Evolutionary conservation across 73 alveolate genomes (phyloP).

Genomic region (Tetrahymena malaccensis): DNA sequence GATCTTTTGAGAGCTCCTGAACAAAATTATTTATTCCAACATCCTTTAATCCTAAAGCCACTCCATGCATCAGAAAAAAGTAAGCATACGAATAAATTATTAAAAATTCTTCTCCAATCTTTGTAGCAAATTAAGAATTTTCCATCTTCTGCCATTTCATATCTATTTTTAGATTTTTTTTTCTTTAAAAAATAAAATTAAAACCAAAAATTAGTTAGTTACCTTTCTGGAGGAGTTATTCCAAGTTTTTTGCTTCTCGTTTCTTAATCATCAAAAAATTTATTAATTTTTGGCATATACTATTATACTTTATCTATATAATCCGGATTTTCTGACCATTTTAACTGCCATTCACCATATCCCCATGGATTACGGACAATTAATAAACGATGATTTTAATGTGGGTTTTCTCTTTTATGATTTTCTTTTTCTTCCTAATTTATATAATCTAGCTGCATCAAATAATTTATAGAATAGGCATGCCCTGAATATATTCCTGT

Average conservation of each 20-base stretch:
- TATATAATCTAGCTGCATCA: not conserved
- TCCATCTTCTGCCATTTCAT: constrained; percentile 77
- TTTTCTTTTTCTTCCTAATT: not conserved
- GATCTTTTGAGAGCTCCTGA: constrained; percentile 70
- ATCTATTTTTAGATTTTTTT: not conserved
- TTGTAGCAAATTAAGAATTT: constrained; percentile 90
- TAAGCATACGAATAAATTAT: constrained; percentile 23
- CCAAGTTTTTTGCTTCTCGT: not conserved
- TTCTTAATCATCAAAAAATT: constrained; percentile 4
- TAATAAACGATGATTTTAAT: constrained; percentile 2
- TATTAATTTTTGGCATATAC: constrained; percentile 1
- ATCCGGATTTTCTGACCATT: constrained; percentile 26
- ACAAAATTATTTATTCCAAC: not conserved
- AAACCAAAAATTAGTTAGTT: no score
- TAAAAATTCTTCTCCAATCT: constrained; percentile 75
- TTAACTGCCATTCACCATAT: constrained; percentile 32
- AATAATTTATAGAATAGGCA: constrained; percentile 24
- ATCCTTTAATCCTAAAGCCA: constrained; percentile 66
- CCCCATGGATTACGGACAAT: constrained; percentile 41
- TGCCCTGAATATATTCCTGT: constrained; percentile 32
- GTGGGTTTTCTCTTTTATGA: not conserved
- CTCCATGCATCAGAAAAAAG: constrained; percentile 77
- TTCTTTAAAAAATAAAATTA: not conserved
- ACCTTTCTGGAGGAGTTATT: constrained; percentile 44
- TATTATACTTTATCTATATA: constrained; percentile 34